A percentile compares a stretch with the other conserved stretches of the same genome.
Evolutionary conservation across 495 filamentous ascomycete genomes (phyloP).

Genomic region (Copromyces sp.): DNA sequence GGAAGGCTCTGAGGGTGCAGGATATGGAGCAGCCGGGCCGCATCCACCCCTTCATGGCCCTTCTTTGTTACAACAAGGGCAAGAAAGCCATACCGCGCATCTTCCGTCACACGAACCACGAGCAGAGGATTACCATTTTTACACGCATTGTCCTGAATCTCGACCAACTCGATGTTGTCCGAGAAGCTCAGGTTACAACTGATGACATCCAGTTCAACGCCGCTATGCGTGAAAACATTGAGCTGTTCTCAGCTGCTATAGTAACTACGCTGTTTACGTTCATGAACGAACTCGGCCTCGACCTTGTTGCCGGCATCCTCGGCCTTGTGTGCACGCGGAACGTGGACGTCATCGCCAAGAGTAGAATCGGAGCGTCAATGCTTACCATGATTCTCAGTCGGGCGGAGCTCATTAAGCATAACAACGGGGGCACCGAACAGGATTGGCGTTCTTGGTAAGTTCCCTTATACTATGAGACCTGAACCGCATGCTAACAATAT

Average conservation of each 20-base stretch:
- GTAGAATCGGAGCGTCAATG: slow-evolving; percentile 75
- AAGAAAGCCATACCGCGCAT: slow-evolving; percentile 92
- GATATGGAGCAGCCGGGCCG: slow-evolving; percentile 69
- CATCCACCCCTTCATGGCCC: slow-evolving; percentile 91
- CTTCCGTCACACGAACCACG: slow-evolving; percentile 82
- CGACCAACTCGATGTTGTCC: slow-evolving; percentile 82
- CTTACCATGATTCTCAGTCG: slow-evolving; percentile 92
- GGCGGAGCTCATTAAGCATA: slow-evolving; percentile 84
- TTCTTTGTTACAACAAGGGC: slow-evolving; percentile 89
- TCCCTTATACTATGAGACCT: background rate
- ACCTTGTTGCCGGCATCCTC: slow-evolving; percentile 80
- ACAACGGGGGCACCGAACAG: slow-evolving; percentile 53
- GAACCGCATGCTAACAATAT: slow-evolving; percentile 6
- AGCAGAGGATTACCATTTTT: slow-evolving; percentile 86
- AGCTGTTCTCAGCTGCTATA: slow-evolving; percentile 76
- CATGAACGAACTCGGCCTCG: slow-evolving; percentile 80
- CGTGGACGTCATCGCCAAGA: slow-evolving; percentile 65
- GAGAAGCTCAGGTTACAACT: slow-evolving; percentile 56
- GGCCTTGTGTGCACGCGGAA: slow-evolving; percentile 77
- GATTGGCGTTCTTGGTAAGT: slow-evolving; percentile 76
- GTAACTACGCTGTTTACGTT: slow-evolving; percentile 84
- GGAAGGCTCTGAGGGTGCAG: slow-evolving; percentile 77
- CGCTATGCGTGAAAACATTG: slow-evolving; percentile 76
- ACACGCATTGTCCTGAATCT: slow-evolving; percentile 95
- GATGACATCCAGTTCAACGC: slow-evolving; percentile 59